Evolutionary conservation across 2,329 filamentous ascomycete genomes (phyloP), one percentile per base, ranked within the genome.

Genomic region (Coleophoma cylindrospora): DNA sequence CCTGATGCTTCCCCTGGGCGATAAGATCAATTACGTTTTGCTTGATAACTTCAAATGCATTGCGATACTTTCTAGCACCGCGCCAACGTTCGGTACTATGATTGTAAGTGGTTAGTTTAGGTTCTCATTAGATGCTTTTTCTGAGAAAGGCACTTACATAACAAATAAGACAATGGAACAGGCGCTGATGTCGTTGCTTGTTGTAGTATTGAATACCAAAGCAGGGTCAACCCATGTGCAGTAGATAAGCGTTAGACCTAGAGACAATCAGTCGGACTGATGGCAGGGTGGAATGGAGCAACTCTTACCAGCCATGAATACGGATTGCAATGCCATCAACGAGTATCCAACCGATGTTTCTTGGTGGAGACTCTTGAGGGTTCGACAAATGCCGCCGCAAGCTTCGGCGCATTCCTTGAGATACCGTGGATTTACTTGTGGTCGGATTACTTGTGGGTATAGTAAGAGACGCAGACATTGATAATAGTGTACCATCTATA

Each of bases 331-430:
- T 3, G 62, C 61, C 54, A 65, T 62, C 22, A 63, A 53, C 21
- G 60, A 63, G 45, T 59, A 65, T 0, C 58, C 61, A 10, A 64
- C 57, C 0, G 58, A 49, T n/a, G 57, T 50, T 21, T 50, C 57
- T 49, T 65, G 64, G 36, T 66, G 63, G 4, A 66, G 55, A 36
- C 57, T 58, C 49, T 64, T 65, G 51, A 64, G 64, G 7, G 61
- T 62, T 13, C 59, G 48, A 38, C 56, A 62, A 1, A 64, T 54
- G 9, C 58, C 61, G 2, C 62, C 63, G 41, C 61, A 65, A n/a
- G 59, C 60, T 27, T 60, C 59, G 12, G 59, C 60, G 40, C 55
- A 61, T 37, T 54, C 54, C 36, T 48, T 51, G 33, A 59, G 32
- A 27, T 56, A 58, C 3, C 47, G 53, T 15, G 36, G 47, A 37